Conservation (phyloP, 164 flowering plant genomes). For the Protea cynaroides region DNA sequence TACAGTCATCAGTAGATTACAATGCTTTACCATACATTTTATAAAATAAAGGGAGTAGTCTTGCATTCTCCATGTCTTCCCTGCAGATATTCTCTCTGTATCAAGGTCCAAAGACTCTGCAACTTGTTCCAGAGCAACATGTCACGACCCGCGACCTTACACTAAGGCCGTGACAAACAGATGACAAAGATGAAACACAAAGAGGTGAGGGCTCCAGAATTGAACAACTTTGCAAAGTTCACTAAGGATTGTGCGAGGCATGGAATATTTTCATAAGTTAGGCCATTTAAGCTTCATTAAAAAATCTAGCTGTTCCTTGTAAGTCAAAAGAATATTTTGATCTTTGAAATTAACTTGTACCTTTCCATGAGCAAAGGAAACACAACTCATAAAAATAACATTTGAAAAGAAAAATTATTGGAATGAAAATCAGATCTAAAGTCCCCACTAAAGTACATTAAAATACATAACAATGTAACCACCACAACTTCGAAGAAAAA, state of each 20-base stretch:
- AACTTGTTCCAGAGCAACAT: constrained; percentile 37
- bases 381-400: not conserved
- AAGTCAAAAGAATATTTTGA: constrained; percentile 43
- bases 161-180: no score
- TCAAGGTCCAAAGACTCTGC: constrained; percentile 33
- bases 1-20: no score
- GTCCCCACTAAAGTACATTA: constrained; percentile 5
- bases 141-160: no score
- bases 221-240: constrained; percentile 62
- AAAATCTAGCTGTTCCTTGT: constrained; percentile 88
- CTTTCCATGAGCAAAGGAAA: constrained; percentile 11
- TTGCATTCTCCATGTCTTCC: constrained; percentile 50
- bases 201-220: constrained; percentile 24
- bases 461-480: not conserved
- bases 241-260: constrained; percentile 54
- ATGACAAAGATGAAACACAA: constrained; percentile 31
- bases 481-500: constrained; percentile 12
- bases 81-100: constrained; percentile 38
- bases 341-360: constrained; percentile 24
- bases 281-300: constrained; percentile 86
- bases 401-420: not conserved
- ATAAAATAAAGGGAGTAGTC: no score
- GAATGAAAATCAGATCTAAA: not conserved
- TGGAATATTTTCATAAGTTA: constrained; percentile 55
- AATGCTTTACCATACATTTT: no score